phyloP scores from a whole-genome alignment of 2,329 filamentous ascomycete species.

The Paraphaeosphaeria sporulosa region DNA sequence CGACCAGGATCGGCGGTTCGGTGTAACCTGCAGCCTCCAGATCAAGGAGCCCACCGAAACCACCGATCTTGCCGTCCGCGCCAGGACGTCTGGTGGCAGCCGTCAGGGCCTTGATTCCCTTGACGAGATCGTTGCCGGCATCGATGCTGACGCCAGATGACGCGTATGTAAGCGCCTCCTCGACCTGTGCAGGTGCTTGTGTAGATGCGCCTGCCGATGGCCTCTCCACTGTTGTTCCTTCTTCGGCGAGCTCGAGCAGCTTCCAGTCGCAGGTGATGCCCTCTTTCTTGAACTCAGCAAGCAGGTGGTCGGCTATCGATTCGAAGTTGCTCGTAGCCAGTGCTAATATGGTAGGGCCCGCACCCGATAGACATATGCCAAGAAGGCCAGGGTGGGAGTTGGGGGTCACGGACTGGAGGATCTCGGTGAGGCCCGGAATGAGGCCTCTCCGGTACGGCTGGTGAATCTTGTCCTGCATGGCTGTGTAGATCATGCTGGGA shows the following conservation, averaged over 20 bases:
- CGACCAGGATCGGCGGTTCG: conserved; percentile 82
- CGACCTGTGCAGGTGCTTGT: conserved; percentile 20
- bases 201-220: conserved; percentile 22
- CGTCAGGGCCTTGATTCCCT: conserved; percentile 91
- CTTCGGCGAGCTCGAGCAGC: conserved; percentile 85
- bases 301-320: conserved; percentile 80
- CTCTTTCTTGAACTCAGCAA: conserved; percentile 74
- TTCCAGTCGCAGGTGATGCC: conserved; percentile 85
- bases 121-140: conserved; percentile 89
- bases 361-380: conserved; percentile 93
- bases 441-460: conserved; percentile 93
- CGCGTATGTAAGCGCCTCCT: conserved; percentile 77
- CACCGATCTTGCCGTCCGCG: conserved; percentile 91
- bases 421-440: conserved; percentile 89
- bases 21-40: conserved; percentile 77
- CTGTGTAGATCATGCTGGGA: conserved; percentile 91
- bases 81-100: conserved; percentile 83
- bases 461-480: conserved; percentile 98
- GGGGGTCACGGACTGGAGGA: conserved; percentile 90
- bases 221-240: conserved; percentile 57
- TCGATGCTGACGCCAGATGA: conserved; percentile 94
- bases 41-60: conserved; percentile 90
- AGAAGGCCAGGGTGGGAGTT: conserved; percentile 85
- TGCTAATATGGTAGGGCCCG: conserved; percentile 92
- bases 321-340: conserved; percentile 91